Evolutionary conservation across 2,329 filamentous ascomycete genomes (phyloP).

Genomic region (Aspergillus costaricaensis): DNA sequence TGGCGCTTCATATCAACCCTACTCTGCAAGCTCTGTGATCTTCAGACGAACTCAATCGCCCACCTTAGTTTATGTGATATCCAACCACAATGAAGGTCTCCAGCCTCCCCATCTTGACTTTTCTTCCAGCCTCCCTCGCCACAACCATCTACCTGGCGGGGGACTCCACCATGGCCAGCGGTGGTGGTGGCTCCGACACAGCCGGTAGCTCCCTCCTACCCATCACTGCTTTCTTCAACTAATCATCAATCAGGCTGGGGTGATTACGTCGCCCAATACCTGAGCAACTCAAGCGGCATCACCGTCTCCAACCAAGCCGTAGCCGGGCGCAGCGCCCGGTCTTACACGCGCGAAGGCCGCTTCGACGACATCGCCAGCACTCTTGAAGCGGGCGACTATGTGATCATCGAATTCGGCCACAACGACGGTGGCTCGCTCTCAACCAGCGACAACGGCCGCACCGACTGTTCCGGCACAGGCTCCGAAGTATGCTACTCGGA

Average conservation of each 20-base stretch:
- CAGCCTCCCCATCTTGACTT: neutral
- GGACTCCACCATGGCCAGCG: conserved; percentile 39
- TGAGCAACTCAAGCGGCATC: conserved; percentile 43
- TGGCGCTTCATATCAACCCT: neutral
- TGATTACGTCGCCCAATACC: conserved; percentile 57
- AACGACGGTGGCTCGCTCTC: conserved; percentile 65
- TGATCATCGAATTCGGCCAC: conserved; percentile 72
- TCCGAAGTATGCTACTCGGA: conserved; percentile 56
- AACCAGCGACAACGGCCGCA: conserved; percentile 60
- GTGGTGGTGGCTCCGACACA: conserved; percentile 25
- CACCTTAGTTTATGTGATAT: no score
- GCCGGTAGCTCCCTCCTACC: conserved; percentile 20
- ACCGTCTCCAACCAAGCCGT: conserved; percentile 65
- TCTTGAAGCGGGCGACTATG: conserved; percentile 62
- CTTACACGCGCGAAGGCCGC: conserved; percentile 66
- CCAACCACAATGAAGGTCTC: neutral
- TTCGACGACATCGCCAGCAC: conserved; percentile 60
- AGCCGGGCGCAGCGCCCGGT: conserved; percentile 66
- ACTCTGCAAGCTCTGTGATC: neutral
- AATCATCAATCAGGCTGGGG: conserved; percentile 58
- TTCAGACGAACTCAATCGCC: neutral
- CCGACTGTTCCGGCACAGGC: conserved; percentile 59
- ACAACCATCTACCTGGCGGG: conserved; percentile 36
- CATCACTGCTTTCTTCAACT: neutral
- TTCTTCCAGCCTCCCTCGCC: conserved; percentile 24